Evolutionary conservation across 768 basidiomycete genomes (phyloP), one percentile per base, ranked within the genome.

Genomic region (Leccinum disarticulatum): DNA sequence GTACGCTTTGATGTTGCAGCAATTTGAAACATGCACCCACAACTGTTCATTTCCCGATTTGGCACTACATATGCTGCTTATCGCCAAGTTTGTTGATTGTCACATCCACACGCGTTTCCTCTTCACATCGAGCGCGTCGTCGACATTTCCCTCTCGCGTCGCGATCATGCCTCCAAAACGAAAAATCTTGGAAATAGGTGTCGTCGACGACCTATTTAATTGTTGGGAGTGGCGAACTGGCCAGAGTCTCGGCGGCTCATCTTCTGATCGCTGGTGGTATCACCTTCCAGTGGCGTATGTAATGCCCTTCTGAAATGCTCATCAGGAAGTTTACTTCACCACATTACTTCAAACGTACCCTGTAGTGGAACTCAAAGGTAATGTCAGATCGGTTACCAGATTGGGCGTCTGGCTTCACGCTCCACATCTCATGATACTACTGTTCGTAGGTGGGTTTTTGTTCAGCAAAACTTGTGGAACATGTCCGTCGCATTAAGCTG

Each of bases 311-410:
- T 83, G 57, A 31, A 49, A 55, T 19, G 14, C 19, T 5, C n/a
- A 3, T 56, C 17, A 57, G 52, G 30, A 15, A 22, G 22, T n/a
- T 7, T 56, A 3, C 27, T 47, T 41, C 1, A 9, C 22, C 22
- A 22, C 6, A 9, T 28, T 1, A 10, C 52, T 33, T 54, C 13
- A n/a, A 52, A 67, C 75, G 48, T 60, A 85, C 87, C 83, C 85
- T 76, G 69, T 90, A 90, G 41, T 84, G 78, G 68, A 90, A 91
- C 3, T 83, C 75, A 66, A 90, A 90, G 15, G 84, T 82, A 27
- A 89, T 84, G 55, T 80, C 83, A 15, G 86, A 81, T 3, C 69
- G 65, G 10, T 71, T 71, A n/a, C 66, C 58, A 13, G 72, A 68
- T 31, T 74, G 33, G 22, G 22, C 22, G 1, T 68, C 31, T 82